Base-by-base conservation (phyloP, 495 filamentous ascomycete species). In the Penicillium ucsense region DNA sequence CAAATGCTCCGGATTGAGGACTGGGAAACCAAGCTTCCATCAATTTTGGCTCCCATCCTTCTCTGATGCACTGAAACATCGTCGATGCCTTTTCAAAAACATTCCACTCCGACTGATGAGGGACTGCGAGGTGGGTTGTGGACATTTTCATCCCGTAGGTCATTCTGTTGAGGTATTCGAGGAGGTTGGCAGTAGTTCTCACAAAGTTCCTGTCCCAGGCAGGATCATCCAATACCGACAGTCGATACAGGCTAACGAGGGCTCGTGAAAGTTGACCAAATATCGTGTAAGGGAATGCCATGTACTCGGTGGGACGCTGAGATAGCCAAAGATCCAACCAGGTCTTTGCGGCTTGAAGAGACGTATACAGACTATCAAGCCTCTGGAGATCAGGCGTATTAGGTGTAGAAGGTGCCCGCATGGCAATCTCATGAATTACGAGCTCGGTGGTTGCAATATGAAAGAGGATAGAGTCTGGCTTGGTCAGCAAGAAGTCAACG, bases 181-280 rank as follows among this genome's bases (percentile, higher is more conserved):
- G 47, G 1, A 67, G 20, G 31, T 67, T 61, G 1, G 53, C 56
- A 0, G 62, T 65, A 32, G 56, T 55, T 38, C 62, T 55, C 6
- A 64, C 61, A 45, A 62, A 49, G 4, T 41, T 50, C 8, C 50
- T 61, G 32, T 70, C 64, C 70, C 67, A 72, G 27, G 46, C 48
- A 3, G 67, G 60, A 41, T 66, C 54, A 4, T 70, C 65, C 28
- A 72, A 49, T 0, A 60, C 71, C 6, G 62, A 58, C 5, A 78
- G 61, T 33, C 60, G 65, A 56, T 68, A 78, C 9, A 75, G 48
- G 4, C 55, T 55, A 6, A 72, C 55, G 0, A 75, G 29, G 35
- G 59, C 64, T 35, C 68, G 66, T 5, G 65, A 57, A 31, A 76
- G 64, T 38, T 77, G 68, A 11, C 67, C 56, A 38, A 69, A 70